Percentiles rank a stretch among this genome's conserved stretches.
phyloP scores from a whole-genome alignment of 176 grass and related monocot genomes.

The Carex cristatella region DNA sequence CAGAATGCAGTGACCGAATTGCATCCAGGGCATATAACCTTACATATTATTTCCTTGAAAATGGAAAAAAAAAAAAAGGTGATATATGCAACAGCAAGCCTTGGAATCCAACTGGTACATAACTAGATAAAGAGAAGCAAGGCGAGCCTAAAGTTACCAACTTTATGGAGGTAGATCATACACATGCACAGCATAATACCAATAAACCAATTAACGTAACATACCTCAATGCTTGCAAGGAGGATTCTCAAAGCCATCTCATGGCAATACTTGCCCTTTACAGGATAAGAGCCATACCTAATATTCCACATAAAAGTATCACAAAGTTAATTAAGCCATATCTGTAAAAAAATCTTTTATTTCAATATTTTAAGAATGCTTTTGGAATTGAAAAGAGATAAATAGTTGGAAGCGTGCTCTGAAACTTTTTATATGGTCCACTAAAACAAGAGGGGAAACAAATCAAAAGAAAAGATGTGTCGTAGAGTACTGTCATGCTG shows the following conservation, averaged over 20 bases:
- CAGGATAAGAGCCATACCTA: conserved; percentile 92
- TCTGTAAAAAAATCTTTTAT: background rate
- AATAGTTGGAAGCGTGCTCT: background rate
- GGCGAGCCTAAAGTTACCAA: background rate
- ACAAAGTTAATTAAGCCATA: conserved; percentile 1
- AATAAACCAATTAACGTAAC: background rate
- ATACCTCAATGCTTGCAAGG: conserved; percentile 94
- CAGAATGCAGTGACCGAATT: background rate
- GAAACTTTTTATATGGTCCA: background rate
- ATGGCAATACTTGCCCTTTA: conserved; percentile 93
- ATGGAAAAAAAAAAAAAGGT: background rate
- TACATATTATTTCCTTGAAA: background rate
- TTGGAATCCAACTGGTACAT: background rate
- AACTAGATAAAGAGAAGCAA: background rate
- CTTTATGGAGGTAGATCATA: background rate
- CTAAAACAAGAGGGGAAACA: background rate
- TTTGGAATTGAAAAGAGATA: background rate
- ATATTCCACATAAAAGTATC: conserved; percentile 22
- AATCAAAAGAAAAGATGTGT: background rate
- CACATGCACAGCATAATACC: background rate
- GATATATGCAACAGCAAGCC: background rate
- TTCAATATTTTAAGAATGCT: background rate
- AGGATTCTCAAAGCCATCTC: conserved; percentile 99
- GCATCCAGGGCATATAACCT: background rate
- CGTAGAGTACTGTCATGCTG: background rate